Evolutionary conservation across 371 early-diverging fungal genomes (phyloP).

Genomic region (Chytridiales sp.): DNA sequence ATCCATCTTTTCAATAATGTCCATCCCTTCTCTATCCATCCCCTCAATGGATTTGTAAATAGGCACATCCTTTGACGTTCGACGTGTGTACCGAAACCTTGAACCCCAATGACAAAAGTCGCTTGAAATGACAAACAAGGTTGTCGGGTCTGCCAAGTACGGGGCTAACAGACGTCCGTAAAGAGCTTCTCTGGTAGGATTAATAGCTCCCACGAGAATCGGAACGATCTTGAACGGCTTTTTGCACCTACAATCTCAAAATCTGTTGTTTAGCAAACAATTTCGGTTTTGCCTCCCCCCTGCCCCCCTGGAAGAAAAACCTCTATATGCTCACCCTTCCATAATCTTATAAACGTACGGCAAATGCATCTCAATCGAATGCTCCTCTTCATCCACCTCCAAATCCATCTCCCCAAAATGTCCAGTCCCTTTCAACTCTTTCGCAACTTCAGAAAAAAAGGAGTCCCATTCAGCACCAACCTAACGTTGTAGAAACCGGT

Average conservation of each 20-base stretch:
- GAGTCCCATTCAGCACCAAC: neutral
- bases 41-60: conserved; percentile 71
- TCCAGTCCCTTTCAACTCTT: conserved; percentile 60
- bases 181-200: conserved; percentile 51
- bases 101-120: conserved; percentile 94
- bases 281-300: no score
- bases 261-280: conserved; percentile 8
- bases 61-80: conserved; percentile 35
- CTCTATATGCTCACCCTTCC: conserved; percentile 48
- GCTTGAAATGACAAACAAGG: conserved; percentile 84
- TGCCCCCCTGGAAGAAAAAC: no score
- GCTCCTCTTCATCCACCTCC: conserved; percentile 81
- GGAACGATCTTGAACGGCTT: conserved; percentile 67
- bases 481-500: no score
- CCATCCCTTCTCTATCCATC: conserved; percentile 82
- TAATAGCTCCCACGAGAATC: conserved; percentile 79
- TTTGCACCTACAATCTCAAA: conserved; percentile 34
- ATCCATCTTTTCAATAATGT: conserved; percentile 61
- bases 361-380: conserved; percentile 94
- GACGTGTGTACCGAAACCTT: conserved; percentile 58
- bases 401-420: conserved; percentile 64
- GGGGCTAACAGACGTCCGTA: conserved; percentile 47
- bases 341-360: conserved; percentile 82
- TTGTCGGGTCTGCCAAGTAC: conserved; percentile 66
- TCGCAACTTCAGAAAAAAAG: conserved; percentile 47